Base-by-base conservation (phyloP, 139 green algal species). In the Chlamydomonas sp. region DNA sequence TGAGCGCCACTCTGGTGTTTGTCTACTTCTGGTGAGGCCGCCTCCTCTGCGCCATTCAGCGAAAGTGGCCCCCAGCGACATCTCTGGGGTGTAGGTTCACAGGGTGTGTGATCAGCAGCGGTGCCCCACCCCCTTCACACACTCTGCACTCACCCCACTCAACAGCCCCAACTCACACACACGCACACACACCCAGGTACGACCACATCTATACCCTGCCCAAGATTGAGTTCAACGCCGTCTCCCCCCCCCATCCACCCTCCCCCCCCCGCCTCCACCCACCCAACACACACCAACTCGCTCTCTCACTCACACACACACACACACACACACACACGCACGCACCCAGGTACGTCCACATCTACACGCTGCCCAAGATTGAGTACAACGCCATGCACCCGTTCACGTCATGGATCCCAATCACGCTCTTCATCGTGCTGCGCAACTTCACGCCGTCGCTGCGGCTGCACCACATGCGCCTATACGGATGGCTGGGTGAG, bases 401-500 rank as follows among this genome's bases (percentile, higher is more conserved):
- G 2, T 97, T 92, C 87, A 98, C 93, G 3, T 90, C 76, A 20
- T 98, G 91, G 91, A 97, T 98, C 72, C 93, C 93, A 35, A 95
- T 98, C 73, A 94, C 91, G 3, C 65, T 86, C 3, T 94, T 82
- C 75, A 81, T 95, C 26, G 67, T 96, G 0, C 73, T 97, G 63
- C 85, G 92, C 64, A 97, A 97, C 76, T 61, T 94, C 1, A 92
- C 84, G 0, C 89, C 85, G 1, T 28, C 33, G 22, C 63, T 97
- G 73, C 85, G 92, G 35, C 73, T 70, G 4, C 81, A 79, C 62
- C 72, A 67, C 67, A 70, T 96, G 65, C 69, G 78, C 20, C 81
- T 97, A 38, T 97, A 90, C 57, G 89, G 89, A 68, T 97, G 90
- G 90, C 88, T 97, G 71, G 93, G 92, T n/a, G 49, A n/a, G n/a